Percentiles rank a stretch among this genome's conserved stretches.
These are phyloP conservation scores for Dipteronia sinensis DNA, from an alignment of 345 rosid genomes.

Conservation along the genomic window DNA sequence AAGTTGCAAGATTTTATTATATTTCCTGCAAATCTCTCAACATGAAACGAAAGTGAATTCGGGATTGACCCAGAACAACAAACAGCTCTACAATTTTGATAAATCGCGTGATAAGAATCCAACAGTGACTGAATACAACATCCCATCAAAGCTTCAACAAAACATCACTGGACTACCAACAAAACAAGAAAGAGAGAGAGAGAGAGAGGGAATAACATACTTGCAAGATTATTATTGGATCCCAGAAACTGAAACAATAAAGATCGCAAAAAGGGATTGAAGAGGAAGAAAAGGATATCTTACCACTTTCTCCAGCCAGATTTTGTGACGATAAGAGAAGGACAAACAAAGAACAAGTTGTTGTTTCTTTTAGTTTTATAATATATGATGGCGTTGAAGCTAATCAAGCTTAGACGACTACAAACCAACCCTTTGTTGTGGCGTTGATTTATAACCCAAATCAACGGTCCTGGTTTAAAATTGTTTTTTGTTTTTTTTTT, in stretches of 20 bases:
- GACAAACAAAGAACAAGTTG: neutral
- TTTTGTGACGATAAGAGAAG: slow-evolving; percentile 16
- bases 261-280: neutral
- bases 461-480: slow-evolving; percentile 13
- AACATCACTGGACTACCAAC: neutral
- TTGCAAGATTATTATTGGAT: no score
- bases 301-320: slow-evolving; percentile 25
- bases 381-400: neutral
- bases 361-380: neutral
- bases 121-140: neutral
- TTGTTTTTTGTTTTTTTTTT: neutral
- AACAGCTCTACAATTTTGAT: neutral
- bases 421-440: slow-evolving; percentile 8
- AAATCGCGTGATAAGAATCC: neutral
- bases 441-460: neutral
- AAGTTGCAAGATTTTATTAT: neutral
- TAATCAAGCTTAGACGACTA: neutral
- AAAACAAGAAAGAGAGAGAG: no score
- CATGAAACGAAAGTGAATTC: neutral
- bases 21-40: neutral
- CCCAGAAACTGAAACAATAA: neutral
- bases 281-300: neutral
- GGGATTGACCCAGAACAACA: slow-evolving; percentile 7
- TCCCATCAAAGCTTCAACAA: neutral
- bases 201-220: no score